Conservation (phyloP, 148 eudicot genomes). For the Dianthus caryophyllus region DNA sequence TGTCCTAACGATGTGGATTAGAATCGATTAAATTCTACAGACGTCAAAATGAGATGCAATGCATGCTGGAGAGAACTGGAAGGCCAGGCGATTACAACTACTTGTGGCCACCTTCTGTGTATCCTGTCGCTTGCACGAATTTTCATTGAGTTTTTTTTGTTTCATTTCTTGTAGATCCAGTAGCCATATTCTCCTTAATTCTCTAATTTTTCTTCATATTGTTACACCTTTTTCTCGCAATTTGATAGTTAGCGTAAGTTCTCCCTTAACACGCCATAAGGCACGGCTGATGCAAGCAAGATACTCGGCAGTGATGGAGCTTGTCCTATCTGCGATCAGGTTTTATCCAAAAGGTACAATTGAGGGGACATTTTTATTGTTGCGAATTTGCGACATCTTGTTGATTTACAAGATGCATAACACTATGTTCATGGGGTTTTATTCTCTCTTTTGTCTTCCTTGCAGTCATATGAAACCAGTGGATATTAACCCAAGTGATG, state of each 20-base stretch:
- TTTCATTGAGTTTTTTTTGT: not conserved
- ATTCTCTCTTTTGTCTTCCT: constrained; percentile 20
- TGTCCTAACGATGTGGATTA: constrained; percentile 17
- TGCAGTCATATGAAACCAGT: constrained; percentile 87
- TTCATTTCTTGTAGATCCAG: not conserved
- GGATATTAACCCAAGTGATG: constrained; percentile 83
- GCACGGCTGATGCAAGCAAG: constrained; percentile 80
- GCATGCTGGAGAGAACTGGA: constrained; percentile 98
- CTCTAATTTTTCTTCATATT: not conserved
- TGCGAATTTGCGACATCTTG: not conserved
- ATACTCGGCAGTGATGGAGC: constrained; percentile 78
- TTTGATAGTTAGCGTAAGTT: constrained; percentile 12
- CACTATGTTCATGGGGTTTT: not conserved
- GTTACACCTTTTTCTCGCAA: not conserved
- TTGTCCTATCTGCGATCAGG: constrained; percentile 94
- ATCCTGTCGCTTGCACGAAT: constrained; percentile 34
- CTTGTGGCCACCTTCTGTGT: constrained; percentile 92
- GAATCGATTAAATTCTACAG: constrained; percentile 13
- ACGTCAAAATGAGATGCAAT: constrained; percentile 87
- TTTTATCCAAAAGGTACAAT: constrained; percentile 80
- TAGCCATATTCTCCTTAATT: not conserved
- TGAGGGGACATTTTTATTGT: not conserved
- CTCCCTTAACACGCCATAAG: constrained; percentile 53
- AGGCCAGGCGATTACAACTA: constrained; percentile 81
- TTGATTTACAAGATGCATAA: constrained; percentile 2